A percentile compares a stretch with the other conserved stretches of the same genome.
Evolutionary conservation across 2,329 filamentous ascomycete genomes (phyloP).

Genomic region (Xylariaceae sp.): DNA sequence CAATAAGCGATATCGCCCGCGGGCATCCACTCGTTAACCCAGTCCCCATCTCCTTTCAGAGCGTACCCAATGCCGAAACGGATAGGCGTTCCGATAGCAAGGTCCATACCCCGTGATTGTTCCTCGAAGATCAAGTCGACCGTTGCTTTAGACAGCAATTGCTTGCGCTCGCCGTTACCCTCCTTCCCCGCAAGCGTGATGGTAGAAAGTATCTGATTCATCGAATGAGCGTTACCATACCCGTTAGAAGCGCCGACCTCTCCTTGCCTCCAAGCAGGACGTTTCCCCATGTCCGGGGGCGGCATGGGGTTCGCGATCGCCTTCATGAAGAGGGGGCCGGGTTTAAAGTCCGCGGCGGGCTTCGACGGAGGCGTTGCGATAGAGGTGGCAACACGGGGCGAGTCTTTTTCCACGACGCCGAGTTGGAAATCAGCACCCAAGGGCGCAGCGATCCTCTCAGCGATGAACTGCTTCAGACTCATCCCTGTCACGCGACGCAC

Average conservation of each 20-base stretch:
- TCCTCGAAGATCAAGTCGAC: constrained; percentile 54
- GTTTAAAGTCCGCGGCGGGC: constrained; percentile 12
- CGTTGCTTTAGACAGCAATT: constrained; percentile 49
- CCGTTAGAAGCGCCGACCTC: constrained; percentile 54
- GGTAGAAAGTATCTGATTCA: constrained; percentile 50
- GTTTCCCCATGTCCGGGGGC: constrained; percentile 33
- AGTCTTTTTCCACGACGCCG: constrained; percentile 50
- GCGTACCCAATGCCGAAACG: constrained; percentile 53
- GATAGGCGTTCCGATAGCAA: constrained; percentile 44
- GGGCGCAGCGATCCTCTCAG: constrained; percentile 46
- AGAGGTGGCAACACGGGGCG: constrained; percentile 46
- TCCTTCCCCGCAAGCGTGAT: constrained; percentile 63
- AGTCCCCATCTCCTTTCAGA: constrained; percentile 40
- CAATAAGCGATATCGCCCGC: constrained; percentile 41
- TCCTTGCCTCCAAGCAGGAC: constrained; percentile 45
- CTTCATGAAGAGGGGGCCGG: constrained; percentile 40
- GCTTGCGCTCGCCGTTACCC: constrained; percentile 19
- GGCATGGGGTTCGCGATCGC: constrained; percentile 38
- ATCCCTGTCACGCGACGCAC: constrained; percentile 50
- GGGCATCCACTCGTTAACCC: constrained; percentile 40
- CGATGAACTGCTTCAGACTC: constrained; percentile 48
- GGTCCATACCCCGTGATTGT: constrained; percentile 50
- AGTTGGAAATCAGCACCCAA: constrained; percentile 55
- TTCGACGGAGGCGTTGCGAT: constrained; percentile 37
- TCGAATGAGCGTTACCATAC: constrained; percentile 51